Conservation (phyloP, 2,329 filamentous ascomycete genomes). For the Fusarium humuli region DNA sequence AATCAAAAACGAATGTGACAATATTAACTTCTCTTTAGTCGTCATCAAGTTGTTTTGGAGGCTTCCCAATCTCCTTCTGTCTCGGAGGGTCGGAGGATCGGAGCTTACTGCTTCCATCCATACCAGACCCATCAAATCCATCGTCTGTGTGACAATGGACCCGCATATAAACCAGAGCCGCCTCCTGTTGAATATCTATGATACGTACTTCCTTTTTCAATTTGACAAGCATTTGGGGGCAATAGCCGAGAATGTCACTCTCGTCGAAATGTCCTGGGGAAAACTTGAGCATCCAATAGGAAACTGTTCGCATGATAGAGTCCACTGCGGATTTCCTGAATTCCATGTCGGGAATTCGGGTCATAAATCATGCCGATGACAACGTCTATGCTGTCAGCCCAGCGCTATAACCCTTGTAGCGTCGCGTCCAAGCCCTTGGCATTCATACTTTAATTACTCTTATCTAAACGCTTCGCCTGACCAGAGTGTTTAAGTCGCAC, state of each 20-base stretch:
- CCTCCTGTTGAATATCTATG: constrained; percentile 14
- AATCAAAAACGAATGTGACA: constrained; percentile 7
- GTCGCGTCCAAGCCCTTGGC: constrained; percentile 17
- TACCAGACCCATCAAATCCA: background rate
- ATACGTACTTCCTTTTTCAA: constrained; percentile 20
- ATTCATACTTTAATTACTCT: background rate
- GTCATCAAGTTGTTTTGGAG: background rate
- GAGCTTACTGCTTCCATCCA: background rate
- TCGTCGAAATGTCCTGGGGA: background rate
- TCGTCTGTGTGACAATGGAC: background rate
- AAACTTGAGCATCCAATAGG: background rate
- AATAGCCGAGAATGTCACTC: constrained; percentile 1
- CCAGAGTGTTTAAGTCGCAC: background rate
- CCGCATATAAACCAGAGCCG: constrained; percentile 5
- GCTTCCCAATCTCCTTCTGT: background rate
- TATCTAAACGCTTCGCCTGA: background rate
- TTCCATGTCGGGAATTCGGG: constrained; percentile 15
- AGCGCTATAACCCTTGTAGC: constrained; percentile 11
- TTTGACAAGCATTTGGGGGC: background rate
- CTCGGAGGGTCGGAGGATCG: background rate
- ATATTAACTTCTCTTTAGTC: background rate
- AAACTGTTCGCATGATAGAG: background rate
- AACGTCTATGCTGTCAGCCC: constrained; percentile 13
- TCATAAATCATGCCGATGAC: constrained; percentile 28
- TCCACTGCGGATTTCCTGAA: background rate